These are phyloP conservation scores for Penicillium coprophilum DNA, from an alignment of 495 filamentous ascomycete genomes.

Conservation along the genomic window DNA sequence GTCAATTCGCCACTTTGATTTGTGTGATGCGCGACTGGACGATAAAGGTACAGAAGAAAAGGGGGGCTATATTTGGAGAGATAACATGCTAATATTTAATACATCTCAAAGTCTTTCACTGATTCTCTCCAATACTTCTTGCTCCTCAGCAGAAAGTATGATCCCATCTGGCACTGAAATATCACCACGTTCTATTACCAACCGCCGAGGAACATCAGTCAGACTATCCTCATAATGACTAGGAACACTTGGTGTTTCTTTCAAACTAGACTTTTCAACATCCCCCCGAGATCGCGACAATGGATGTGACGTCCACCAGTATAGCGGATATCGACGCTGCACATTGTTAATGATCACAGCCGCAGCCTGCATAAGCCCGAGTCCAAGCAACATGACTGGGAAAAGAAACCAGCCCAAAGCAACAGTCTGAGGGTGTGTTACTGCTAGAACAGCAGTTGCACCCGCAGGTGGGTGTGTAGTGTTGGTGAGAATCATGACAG, in stretches of 20 bases:
- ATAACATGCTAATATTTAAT: background rate
- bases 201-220: constrained; percentile 27
- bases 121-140: constrained; percentile 31
- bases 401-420: constrained; percentile 73
- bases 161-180: constrained; percentile 38
- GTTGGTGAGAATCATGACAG: constrained; percentile 72
- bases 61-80: background rate
- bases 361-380: constrained; percentile 60
- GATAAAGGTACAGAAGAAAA: background rate
- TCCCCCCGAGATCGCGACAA: constrained; percentile 26
- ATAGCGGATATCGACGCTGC: constrained; percentile 70
- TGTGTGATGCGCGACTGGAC: constrained; percentile 4
- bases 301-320: constrained; percentile 61
- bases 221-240: constrained; percentile 32
- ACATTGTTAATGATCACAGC: constrained; percentile 76
- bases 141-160: constrained; percentile 35
- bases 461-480: constrained; percentile 88
- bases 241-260: constrained; percentile 17
- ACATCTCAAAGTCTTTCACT: constrained; percentile 32
- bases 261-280: constrained; percentile 21
- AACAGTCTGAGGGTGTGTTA: constrained; percentile 52
- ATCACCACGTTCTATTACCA: constrained; percentile 33
- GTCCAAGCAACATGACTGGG: constrained; percentile 64
- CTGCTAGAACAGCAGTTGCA: constrained; percentile 79
- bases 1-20: constrained; percentile 19